Evolutionary conservation across 2,329 filamentous ascomycete genomes (phyloP).

Genomic region (Pseudophaeomoniella oleicola): DNA sequence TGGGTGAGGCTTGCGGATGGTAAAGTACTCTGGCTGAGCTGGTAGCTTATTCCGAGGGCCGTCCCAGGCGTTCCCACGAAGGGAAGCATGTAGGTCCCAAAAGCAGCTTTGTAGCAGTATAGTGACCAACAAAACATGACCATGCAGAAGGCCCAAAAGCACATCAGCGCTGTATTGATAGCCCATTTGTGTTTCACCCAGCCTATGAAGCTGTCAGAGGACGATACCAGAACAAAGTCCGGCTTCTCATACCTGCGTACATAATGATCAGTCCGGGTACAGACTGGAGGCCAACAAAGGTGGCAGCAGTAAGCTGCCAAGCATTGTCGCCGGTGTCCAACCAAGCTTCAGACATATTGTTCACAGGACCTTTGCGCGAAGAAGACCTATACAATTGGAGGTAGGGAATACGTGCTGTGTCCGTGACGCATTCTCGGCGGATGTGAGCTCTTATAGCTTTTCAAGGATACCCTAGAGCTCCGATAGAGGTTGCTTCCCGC

Average conservation of each 20-base stretch:
- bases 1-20: constrained; percentile 26
- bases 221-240: constrained; percentile 13
- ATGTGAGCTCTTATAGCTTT: too few species aligned
- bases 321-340: constrained; percentile 35
- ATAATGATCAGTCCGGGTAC: constrained; percentile 35
- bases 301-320: constrained; percentile 37
- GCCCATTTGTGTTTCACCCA: constrained; percentile 31
- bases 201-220: neutral
- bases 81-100: constrained; percentile 34
- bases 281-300: constrained; percentile 34
- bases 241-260: constrained; percentile 34
- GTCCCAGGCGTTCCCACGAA: constrained; percentile 34
- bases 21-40: constrained; percentile 27
- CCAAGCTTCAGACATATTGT: too few species aligned
- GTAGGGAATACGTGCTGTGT: too few species aligned
- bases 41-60: constrained; percentile 27
- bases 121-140: constrained; percentile 36
- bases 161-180: constrained; percentile 36
- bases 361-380: too few species aligned
- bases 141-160: constrained; percentile 34
- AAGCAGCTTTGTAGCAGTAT: constrained; percentile 34
- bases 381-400: too few species aligned
- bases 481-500: too few species aligned
- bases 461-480: too few species aligned
- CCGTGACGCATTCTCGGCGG: too few species aligned